Conservation (phyloP, 23 red algal genomes). For the Gracilaria caudata region DNA sequence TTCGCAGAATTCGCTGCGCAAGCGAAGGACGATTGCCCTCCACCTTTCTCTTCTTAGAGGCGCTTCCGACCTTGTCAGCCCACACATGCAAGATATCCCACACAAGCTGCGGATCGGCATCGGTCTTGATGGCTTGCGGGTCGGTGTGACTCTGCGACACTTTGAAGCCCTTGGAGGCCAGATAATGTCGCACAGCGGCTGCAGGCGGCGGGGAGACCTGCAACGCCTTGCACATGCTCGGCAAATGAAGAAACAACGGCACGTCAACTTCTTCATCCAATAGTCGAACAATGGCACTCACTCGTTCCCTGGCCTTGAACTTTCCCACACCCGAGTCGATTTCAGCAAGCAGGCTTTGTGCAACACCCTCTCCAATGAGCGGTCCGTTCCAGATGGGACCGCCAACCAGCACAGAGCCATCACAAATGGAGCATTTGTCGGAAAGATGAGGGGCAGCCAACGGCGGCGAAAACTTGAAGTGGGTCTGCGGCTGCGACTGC, state of each 20-base stretch:
- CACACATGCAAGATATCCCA: slow-evolving; percentile 85
- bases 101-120: slow-evolving; percentile 81
- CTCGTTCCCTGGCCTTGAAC: slow-evolving; percentile 73
- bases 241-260: slow-evolving; percentile 83
- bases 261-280: slow-evolving; percentile 71
- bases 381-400: slow-evolving; percentile 89
- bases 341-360: slow-evolving; percentile 42
- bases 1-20: slow-evolving; percentile 39
- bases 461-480: slow-evolving; percentile 37
- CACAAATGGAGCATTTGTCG: slow-evolving; percentile 52
- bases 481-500: background rate
- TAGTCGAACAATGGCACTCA: slow-evolving; percentile 80
- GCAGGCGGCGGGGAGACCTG: slow-evolving; percentile 66
- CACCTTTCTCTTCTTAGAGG: slow-evolving; percentile 20
- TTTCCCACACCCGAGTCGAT: slow-evolving; percentile 51
- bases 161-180: slow-evolving; percentile 68
- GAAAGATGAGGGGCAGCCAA: slow-evolving; percentile 22
- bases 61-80: slow-evolving; percentile 32
- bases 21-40: slow-evolving; percentile 5
- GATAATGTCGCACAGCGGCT: slow-evolving; percentile 44
- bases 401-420: slow-evolving; percentile 48
- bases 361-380: slow-evolving; percentile 66
- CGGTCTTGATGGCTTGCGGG: slow-evolving; percentile 84
- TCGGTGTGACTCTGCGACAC: slow-evolving; percentile 78
- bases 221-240: slow-evolving; percentile 78